Evolutionary conservation across 805 yeast species (phyloP).

Genomic region (Suhomyces pyralidae): DNA sequence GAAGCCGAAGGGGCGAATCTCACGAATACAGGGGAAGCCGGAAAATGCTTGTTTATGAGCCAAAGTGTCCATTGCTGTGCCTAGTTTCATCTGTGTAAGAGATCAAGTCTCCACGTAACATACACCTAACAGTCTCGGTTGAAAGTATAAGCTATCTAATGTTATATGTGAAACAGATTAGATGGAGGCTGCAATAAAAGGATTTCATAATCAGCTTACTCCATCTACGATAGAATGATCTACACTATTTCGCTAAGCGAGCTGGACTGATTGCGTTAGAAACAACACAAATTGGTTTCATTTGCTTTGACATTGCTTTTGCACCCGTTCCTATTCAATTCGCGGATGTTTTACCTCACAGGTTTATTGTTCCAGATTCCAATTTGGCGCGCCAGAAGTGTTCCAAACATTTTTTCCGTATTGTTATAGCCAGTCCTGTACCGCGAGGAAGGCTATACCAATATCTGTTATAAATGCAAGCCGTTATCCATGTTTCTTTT

Average conservation of each 20-base stretch:
- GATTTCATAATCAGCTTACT: not conserved
- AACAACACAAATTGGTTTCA: not conserved
- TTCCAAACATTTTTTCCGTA: conserved; percentile 1
- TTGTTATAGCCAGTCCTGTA: not conserved
- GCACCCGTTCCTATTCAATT: not conserved
- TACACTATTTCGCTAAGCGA: not conserved
- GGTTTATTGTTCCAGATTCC: not conserved
- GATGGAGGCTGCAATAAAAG: not conserved
- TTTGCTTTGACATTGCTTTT: not conserved
- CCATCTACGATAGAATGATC: not conserved
- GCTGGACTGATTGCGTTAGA: not conserved
- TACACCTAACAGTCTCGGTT: too few species aligned
- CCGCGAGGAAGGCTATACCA: conserved; percentile 1
- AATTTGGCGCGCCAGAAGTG: conserved; percentile 1
- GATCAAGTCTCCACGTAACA: not conserved
- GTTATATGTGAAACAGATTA: not conserved
- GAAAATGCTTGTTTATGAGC: not conserved
- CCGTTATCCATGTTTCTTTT: not conserved
- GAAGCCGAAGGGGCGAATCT: not conserved
- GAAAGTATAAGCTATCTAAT: not conserved
- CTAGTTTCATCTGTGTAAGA: not conserved
- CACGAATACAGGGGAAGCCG: not conserved
- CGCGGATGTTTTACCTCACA: not conserved
- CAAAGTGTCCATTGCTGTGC: not conserved
- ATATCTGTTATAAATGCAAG: not conserved